A percentile compares a stretch with the other conserved stretches of the same genome.
These are phyloP conservation scores for Cadophora sp. DNA, from an alignment of 2,329 filamentous ascomycete genomes.

Conservation along the genomic window DNA sequence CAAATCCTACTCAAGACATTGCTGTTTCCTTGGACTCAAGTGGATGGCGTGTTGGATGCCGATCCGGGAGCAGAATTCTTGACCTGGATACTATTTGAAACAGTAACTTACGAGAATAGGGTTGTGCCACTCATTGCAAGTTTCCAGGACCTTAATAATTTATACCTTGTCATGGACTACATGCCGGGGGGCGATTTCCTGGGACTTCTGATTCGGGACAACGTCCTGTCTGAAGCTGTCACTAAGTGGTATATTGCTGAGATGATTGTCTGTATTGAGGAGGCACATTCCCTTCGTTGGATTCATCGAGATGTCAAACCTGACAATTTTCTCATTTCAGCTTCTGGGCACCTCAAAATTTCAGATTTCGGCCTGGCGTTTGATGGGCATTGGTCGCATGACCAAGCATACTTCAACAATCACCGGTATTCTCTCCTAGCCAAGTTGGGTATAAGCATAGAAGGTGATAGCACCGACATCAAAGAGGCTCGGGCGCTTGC, in stretches of 20 bases:
- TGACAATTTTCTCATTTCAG: slow-evolving; percentile 93
- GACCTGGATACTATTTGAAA: neutral
- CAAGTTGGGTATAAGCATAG: slow-evolving; percentile 75
- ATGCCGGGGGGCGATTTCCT: slow-evolving; percentile 98
- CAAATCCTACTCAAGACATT: neutral
- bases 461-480: slow-evolving; percentile 74
- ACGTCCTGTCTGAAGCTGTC: slow-evolving; percentile 78
- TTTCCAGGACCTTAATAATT: slow-evolving; percentile 83
- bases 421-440: slow-evolving; percentile 80
- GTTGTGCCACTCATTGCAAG: slow-evolving; percentile 86
- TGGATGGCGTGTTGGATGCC: neutral
- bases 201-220: slow-evolving; percentile 83
- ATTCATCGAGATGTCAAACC: slow-evolving; percentile 97
- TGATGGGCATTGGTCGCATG: slow-evolving; percentile 93
- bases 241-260: slow-evolving; percentile 91
- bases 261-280: slow-evolving; percentile 95
- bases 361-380: slow-evolving; percentile 97
- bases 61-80: neutral
- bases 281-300: slow-evolving; percentile 85
- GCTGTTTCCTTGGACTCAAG: neutral
- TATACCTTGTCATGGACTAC: slow-evolving; percentile 98
- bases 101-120: slow-evolving; percentile 52
- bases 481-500: slow-evolving; percentile 49
- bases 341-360: slow-evolving; percentile 90
- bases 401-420: slow-evolving; percentile 83